Evolutionary conservation across 1,139 yeast genomes (phyloP), one percentile per base, ranked within the genome.

Genomic region (Hanseniaspora gamundiae): DNA sequence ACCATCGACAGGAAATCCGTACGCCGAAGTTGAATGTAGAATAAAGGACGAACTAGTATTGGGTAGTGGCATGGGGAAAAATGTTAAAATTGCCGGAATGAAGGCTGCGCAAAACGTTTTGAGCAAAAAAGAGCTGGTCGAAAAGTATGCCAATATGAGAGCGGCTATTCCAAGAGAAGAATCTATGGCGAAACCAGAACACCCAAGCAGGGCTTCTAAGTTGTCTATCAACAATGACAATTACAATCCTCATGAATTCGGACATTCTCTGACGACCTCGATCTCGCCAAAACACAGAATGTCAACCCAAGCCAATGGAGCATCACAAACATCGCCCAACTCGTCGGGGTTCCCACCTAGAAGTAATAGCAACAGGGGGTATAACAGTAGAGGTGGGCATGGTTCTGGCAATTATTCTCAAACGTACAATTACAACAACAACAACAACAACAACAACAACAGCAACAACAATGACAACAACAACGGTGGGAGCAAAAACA

Each of bases 71-170:
- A 61, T 58, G 7, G 91, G 82, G 0, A 68, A 71, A 19, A 78
- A 74, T 49, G 65, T 68, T 19, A 80, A 78, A 57, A 78, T 77
- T 43, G 91, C 91, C 0, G 83, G 88, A 1, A 59, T 74, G 30
- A 66, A 77, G 47, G 88, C 91, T 2, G 93, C 93, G 0, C 77
- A 77, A 74, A 65, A 69, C 43, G 87, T 84, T 0, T 65, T 87
- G 42, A 64, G 65, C n/a, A 76, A 84, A 48, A 72, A 70, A 40
- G 67, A 67, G 1, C 48, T 75, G 31, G 67, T 87, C 42, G 88
- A 81, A 48, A 80, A 80, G 54, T 84, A 74, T 56, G 75, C 78
- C 21, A 67, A 69, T 44, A 52, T 70, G 35, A 67, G 95, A 50
- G 71, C 81, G 43, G 66, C 73, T 31, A 73, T 75, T n/a, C 88